Percentiles rank a stretch among this genome's conserved stretches.
These are phyloP conservation scores for Eragrostis tef DNA, from an alignment of 202 grass and related monocot genomes.

Conservation along the genomic window DNA sequence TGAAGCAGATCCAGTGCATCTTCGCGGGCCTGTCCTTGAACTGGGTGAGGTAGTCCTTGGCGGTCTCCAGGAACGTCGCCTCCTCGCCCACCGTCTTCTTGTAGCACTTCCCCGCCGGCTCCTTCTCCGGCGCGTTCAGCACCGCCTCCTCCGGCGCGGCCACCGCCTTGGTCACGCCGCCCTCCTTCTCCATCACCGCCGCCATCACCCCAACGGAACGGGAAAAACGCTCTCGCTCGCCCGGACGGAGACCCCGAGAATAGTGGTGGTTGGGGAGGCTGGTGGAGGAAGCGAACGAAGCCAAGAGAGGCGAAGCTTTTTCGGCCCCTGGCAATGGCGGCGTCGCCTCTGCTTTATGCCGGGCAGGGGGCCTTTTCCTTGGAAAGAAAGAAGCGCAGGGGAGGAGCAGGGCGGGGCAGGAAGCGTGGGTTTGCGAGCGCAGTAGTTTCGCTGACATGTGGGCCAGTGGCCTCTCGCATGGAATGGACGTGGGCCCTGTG, in stretches of 20 bases:
- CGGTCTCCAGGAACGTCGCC: slow-evolving; percentile 49
- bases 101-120: slow-evolving; percentile 47
- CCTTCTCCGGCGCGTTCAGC: neutral
- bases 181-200: slow-evolving; percentile 41
- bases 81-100: slow-evolving; percentile 62
- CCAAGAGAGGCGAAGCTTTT: neutral
- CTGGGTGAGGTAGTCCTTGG: slow-evolving; percentile 68
- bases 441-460: slow-evolving; percentile 17
- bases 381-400: slow-evolving; percentile 32
- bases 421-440: neutral
- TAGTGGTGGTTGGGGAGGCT: slow-evolving; percentile 2
- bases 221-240: neutral
- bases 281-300: slow-evolving; percentile 1
- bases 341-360: slow-evolving; percentile 42
- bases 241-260: neutral
- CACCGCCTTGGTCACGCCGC: slow-evolving; percentile 5
- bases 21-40: slow-evolving; percentile 59
- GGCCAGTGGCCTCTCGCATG: neutral
- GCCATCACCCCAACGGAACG: neutral
- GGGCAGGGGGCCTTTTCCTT: slow-evolving; percentile 2
- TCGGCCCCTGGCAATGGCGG: slow-evolving; percentile 35
- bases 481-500: neutral
- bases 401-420: neutral
- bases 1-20: slow-evolving; percentile 78
- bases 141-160: neutral